phyloP scores from a whole-genome alignment of 768 basidiomycete genomes.

The Leccinum arenicola region DNA sequence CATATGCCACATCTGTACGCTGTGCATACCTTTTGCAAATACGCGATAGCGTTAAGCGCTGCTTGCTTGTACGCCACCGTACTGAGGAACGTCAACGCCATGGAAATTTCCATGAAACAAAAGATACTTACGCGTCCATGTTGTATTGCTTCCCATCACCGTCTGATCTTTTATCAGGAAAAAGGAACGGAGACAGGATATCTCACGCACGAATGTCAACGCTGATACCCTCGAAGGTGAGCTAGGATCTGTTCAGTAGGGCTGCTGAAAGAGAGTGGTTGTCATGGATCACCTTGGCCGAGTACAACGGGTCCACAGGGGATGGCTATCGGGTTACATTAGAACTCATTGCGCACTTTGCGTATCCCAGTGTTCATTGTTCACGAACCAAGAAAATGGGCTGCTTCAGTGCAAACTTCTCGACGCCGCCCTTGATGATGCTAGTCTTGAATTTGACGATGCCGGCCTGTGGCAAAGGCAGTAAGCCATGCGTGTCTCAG shows the following conservation, averaged over 20 bases:
- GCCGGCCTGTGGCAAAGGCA: conserved; percentile 45
- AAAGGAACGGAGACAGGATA: neutral
- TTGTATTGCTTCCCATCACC: conserved; percentile 74
- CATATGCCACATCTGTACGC: neutral
- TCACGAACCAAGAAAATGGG: conserved; percentile 58
- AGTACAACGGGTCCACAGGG: conserved; percentile 72
- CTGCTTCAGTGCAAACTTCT: conserved; percentile 63
- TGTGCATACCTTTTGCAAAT: conserved; percentile 57
- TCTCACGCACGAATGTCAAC: conserved; percentile 59
- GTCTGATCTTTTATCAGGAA: conserved; percentile 35
- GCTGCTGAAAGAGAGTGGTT: neutral
- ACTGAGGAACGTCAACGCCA: conserved; percentile 29
- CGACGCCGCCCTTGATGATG: conserved; percentile 71
- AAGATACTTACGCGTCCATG: conserved; percentile 62
- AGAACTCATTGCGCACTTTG: neutral
- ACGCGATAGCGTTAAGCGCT: conserved; percentile 70
- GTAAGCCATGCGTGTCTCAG: neutral
- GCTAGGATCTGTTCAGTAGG: conserved; percentile 30
- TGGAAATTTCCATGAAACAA: neutral
- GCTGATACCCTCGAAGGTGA: conserved; percentile 74
- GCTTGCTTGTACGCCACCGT: conserved; percentile 81
- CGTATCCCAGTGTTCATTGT: neutral
- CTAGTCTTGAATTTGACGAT: conserved; percentile 69
- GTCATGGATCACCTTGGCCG: conserved; percentile 48
- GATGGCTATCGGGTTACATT: conserved; percentile 49